Conservation (phyloP, 768 basidiomycete genomes). For the Hericium rajendrae region DNA sequence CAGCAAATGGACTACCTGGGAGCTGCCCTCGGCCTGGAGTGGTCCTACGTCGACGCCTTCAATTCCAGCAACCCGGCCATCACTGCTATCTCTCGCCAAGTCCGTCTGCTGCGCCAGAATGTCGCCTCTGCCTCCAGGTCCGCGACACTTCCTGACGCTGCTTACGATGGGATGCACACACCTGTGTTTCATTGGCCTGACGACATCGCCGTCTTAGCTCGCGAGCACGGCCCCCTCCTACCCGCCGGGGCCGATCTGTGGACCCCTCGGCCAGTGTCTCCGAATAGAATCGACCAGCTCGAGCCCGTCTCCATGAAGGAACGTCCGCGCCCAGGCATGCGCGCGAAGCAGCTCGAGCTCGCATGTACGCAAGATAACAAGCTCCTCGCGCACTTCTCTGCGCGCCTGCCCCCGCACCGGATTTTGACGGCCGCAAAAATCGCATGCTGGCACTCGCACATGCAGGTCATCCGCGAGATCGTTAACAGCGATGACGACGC, state of each 20-base stretch:
- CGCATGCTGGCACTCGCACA: slow-evolving; percentile 68
- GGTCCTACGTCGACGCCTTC: slow-evolving; percentile 46
- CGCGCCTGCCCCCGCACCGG: slow-evolving; percentile 33
- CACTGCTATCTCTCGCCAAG: slow-evolving; percentile 31
- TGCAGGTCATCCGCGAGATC: slow-evolving; percentile 39
- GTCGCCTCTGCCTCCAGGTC: slow-evolving; percentile 26
- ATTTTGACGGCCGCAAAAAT: slow-evolving; percentile 49
- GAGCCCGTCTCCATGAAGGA: not conserved
- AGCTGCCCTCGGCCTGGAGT: slow-evolving; percentile 34
- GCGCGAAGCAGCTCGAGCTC: not conserved
- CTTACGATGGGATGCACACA: not conserved
- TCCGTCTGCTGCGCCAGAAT: slow-evolving; percentile 25
- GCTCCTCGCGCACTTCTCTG: slow-evolving; percentile 25
- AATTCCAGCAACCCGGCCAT: slow-evolving; percentile 31
- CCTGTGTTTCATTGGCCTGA: slow-evolving; percentile 17
- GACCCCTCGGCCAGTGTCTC: slow-evolving; percentile 3
- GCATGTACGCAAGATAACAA: slow-evolving; percentile 24
- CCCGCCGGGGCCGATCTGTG: slow-evolving; percentile 15
- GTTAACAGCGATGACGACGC: slow-evolving; percentile 19
- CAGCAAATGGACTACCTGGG: slow-evolving; percentile 48
- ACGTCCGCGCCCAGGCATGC: not conserved
- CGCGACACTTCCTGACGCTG: not conserved
- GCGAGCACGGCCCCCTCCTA: slow-evolving; percentile 3
- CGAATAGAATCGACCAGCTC: not conserved
- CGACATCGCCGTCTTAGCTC: slow-evolving; percentile 5